Conservation (phyloP, 345 rosid species). For the Eucalyptus marginata region DNA sequence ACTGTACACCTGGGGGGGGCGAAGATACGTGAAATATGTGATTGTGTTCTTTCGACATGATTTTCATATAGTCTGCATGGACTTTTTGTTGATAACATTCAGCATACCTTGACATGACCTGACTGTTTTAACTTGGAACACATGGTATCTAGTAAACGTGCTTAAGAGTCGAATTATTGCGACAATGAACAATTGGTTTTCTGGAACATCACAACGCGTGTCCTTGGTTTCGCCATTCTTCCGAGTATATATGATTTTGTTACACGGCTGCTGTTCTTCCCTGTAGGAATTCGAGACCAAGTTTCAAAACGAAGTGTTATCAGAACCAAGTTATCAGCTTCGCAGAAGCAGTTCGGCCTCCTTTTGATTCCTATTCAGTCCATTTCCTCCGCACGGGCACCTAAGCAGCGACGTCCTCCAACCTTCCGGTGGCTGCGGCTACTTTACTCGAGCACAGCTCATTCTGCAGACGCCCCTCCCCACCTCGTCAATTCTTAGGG, state of each 20-base stretch:
- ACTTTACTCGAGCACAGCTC: background rate
- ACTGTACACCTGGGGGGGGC: no score
- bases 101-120: background rate
- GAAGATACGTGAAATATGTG: background rate
- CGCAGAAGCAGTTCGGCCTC: conserved; percentile 45
- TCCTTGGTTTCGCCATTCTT: background rate
- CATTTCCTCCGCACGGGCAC: background rate
- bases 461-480: background rate
- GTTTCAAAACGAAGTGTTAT: conserved; percentile 1
- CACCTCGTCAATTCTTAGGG: background rate
- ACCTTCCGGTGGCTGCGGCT: background rate
- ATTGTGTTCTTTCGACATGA: background rate
- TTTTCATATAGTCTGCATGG: background rate
- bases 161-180: background rate
- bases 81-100: background rate
- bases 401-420: background rate
- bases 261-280: background rate
- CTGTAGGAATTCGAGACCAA: conserved; percentile 34
- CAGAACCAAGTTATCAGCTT: conserved; percentile 29
- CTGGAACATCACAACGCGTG: background rate
- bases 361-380: conserved; percentile 4
- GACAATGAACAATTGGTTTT: background rate
- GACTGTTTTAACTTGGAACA: background rate
- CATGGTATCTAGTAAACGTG: background rate
- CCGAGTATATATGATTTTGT: background rate